phyloP scores from a whole-genome alignment of 2,329 filamentous ascomycete genomes.

The Orbilia blumenaviensis region DNA sequence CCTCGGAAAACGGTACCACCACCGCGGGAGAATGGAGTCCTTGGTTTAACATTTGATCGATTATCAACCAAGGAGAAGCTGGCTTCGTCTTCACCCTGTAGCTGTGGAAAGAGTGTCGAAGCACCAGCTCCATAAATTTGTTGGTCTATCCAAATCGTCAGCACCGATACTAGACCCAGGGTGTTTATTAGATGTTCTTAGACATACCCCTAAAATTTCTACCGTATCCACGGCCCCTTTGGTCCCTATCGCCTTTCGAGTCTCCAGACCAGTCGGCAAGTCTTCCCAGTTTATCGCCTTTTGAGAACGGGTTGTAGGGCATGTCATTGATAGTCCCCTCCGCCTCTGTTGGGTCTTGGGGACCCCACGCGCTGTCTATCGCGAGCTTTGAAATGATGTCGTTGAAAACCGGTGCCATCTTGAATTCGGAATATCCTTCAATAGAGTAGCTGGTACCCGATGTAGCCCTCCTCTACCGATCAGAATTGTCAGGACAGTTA shows the following conservation, averaged over 20 bases:
- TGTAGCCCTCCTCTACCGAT: neutral
- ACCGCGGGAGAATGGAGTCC: slow-evolving; percentile 78
- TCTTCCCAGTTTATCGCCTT: slow-evolving; percentile 96
- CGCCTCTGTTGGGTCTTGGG: slow-evolving; percentile 71
- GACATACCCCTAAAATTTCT: slow-evolving; percentile 86
- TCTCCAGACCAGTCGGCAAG: slow-evolving; percentile 99
- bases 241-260: slow-evolving; percentile 66
- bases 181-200: neutral
- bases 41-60: slow-evolving; percentile 82
- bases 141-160: slow-evolving; percentile 71
- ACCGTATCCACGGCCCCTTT: slow-evolving; percentile 85
- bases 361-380: slow-evolving; percentile 74
- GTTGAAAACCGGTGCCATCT: slow-evolving; percentile 47
- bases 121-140: slow-evolving; percentile 94
- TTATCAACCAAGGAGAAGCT: slow-evolving; percentile 99
- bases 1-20: slow-evolving; percentile 90
- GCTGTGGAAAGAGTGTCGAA: slow-evolving; percentile 86
- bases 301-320: slow-evolving; percentile 97
- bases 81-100: slow-evolving; percentile 92
- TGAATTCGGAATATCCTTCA: neutral
- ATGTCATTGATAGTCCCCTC: slow-evolving; percentile 94
- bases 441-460: neutral
- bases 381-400: slow-evolving; percentile 35
- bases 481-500: neutral
- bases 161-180: neutral